Conservation (phyloP, 2,329 filamentous ascomycete genomes). For the Tolypocladium ovalisporum region DNA sequence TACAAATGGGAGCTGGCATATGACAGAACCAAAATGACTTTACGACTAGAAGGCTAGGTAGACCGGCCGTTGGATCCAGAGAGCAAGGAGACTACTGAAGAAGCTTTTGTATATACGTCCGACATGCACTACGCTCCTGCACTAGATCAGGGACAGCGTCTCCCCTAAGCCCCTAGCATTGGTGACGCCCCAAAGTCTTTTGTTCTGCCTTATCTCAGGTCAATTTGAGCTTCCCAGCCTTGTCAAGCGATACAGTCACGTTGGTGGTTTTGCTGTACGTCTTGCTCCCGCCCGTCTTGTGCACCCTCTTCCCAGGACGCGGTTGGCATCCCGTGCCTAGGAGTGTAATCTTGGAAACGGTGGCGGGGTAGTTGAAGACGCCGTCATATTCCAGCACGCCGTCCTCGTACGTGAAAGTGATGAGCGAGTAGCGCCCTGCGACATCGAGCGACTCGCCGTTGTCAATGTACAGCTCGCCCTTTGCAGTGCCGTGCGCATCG, state of each 20-base stretch:
- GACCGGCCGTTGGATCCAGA: too few relatives aligned
- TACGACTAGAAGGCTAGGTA: neutral
- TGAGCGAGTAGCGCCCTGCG: constrained; percentile 33
- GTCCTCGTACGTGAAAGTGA: constrained; percentile 48
- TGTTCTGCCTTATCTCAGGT: neutral
- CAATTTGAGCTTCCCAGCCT: constrained; percentile 6
- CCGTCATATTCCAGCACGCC: constrained; percentile 41
- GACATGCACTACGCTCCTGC: too few relatives aligned
- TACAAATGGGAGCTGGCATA: constrained; percentile 48
- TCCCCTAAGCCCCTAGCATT: too few relatives aligned
- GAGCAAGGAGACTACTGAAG: too few relatives aligned
- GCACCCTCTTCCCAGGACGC: neutral
- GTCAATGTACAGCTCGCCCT: constrained; percentile 63
- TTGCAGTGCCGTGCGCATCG: constrained; percentile 48
- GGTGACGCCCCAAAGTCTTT: neutral
- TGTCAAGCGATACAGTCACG: constrained; percentile 11
- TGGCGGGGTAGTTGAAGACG: constrained; percentile 38
- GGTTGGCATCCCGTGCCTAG: constrained; percentile 22
- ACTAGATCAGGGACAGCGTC: neutral
- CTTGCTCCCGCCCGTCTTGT: constrained; percentile 2
- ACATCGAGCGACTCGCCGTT: constrained; percentile 62
- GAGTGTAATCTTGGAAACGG: constrained; percentile 38
- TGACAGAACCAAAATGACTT: neutral
- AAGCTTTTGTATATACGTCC: too few relatives aligned
- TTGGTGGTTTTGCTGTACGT: constrained; percentile 9